A percentile compares a stretch with the other conserved stretches of the same genome.
These are phyloP conservation scores for Starmerella ratchasimensis DNA, from an alignment of 805 yeast genomes.

Conservation along the genomic window DNA sequence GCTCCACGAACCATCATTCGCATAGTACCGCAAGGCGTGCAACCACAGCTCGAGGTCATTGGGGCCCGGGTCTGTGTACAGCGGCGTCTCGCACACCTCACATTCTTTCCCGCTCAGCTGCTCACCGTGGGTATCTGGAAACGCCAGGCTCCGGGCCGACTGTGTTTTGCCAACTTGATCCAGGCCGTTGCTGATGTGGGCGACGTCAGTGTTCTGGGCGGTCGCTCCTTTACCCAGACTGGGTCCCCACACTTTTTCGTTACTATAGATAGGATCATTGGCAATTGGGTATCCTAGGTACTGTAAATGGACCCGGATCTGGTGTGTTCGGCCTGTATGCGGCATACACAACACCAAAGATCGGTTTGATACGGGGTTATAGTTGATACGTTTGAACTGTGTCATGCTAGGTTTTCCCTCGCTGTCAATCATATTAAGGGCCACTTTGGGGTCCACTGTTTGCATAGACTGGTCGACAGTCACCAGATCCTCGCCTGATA, in stretches of 20 bases:
- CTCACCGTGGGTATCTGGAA: constrained; percentile 42
- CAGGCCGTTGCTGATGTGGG: constrained; percentile 36
- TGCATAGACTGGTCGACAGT: constrained; percentile 52
- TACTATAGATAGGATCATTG: constrained; percentile 84
- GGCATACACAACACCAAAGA: constrained; percentile 70
- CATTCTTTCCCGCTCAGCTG: constrained; percentile 46
- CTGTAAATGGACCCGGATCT: constrained; percentile 85
- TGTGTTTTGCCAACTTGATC: constrained; percentile 57
- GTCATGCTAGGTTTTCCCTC: constrained; percentile 58
- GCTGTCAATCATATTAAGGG: constrained; percentile 42
- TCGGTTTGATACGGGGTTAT: constrained; percentile 45
- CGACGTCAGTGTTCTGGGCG: constrained; percentile 27
- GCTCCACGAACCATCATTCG: constrained; percentile 40
- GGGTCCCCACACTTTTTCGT: constrained; percentile 67
- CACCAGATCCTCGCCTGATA: constrained; percentile 27
- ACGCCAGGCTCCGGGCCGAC: constrained; percentile 51
- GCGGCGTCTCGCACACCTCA: constrained; percentile 48
- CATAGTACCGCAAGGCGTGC: constrained; percentile 72
- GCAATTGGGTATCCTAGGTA: constrained; percentile 80
- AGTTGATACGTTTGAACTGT: constrained; percentile 49
- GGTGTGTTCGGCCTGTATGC: constrained; percentile 87
- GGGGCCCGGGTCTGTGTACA: constrained; percentile 79
- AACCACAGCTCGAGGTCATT: constrained; percentile 80
- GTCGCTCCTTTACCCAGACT: constrained; percentile 51
- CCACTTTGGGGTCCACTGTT: constrained; percentile 62